A percentile compares a stretch with the other conserved stretches of the same genome.
Evolutionary conservation across 768 basidiomycete genomes (phyloP).

Genomic region (Hemileccinum rubropunctum): DNA sequence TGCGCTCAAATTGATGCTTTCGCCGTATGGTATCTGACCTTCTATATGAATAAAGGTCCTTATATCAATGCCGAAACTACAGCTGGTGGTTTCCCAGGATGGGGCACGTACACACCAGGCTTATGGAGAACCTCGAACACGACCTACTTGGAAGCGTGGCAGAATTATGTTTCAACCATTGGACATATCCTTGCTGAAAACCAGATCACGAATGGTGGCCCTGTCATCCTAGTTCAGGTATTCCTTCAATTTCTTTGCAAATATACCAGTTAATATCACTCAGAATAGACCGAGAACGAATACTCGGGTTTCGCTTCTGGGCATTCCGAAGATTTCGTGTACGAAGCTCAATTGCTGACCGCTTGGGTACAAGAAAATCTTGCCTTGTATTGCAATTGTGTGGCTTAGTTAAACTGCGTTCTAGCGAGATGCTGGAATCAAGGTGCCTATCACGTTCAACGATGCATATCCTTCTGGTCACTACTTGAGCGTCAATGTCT

Average conservation of each 20-base stretch:
- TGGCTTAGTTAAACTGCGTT: conserved; percentile 4
- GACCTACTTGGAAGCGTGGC: conserved; percentile 50
- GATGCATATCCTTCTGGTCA: conserved; percentile 47
- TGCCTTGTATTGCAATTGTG: not conserved
- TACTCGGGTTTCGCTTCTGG: conserved; percentile 37
- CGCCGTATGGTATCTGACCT: not conserved
- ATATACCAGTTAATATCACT: not conserved
- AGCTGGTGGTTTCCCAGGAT: conserved; percentile 48
- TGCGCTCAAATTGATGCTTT: not conserved
- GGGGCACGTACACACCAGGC: conserved; percentile 54
- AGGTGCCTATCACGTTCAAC: conserved; percentile 47
- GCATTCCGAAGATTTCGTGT: conserved; percentile 40
- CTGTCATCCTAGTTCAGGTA: conserved; percentile 40
- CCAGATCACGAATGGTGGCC: conserved; percentile 60
- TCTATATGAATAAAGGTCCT: conserved; percentile 13
- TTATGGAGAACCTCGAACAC: conserved; percentile 48
- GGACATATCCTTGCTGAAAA: conserved; percentile 49
- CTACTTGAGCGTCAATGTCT: conserved; percentile 46
- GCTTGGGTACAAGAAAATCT: conserved; percentile 18
- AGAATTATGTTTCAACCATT: conserved; percentile 50
- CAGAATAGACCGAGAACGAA: conserved; percentile 51
- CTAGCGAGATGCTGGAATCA: conserved; percentile 43
- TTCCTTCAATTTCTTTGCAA: conserved; percentile 32
- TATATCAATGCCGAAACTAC: conserved; percentile 36
- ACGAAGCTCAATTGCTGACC: conserved; percentile 39